Percentiles rank a stretch among this genome's conserved stretches.
Evolutionary conservation across 208 protist species (phyloP).

Genomic region (Naegleria fowleri): DNA sequence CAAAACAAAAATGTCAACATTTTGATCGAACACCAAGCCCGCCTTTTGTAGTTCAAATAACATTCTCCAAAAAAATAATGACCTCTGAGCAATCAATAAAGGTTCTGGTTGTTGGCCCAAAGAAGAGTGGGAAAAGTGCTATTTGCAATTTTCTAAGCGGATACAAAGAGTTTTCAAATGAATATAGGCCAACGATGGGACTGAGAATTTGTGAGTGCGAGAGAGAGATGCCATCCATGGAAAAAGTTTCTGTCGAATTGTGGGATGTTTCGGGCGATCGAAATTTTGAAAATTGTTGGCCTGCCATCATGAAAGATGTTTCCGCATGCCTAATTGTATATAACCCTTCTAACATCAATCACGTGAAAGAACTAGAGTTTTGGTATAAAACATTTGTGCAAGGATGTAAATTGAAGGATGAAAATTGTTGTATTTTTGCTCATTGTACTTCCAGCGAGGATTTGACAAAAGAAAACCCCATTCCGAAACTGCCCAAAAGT

Average conservation of each 20-base stretch:
- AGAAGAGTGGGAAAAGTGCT: constrained; percentile 69
- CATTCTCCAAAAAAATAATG: neutral
- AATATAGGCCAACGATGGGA: constrained; percentile 71
- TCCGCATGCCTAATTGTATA: constrained; percentile 78
- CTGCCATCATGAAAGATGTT: constrained; percentile 59
- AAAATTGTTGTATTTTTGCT: neutral
- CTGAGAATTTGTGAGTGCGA: constrained; percentile 79
- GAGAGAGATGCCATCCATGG: constrained; percentile 48
- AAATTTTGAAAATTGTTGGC: constrained; percentile 73
- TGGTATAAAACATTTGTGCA: constrained; percentile 75
- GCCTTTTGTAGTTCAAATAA: too few relatives aligned
- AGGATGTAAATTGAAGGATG: neutral
- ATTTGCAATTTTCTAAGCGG: constrained; percentile 69
- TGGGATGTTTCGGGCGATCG: constrained; percentile 74
- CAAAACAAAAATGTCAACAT: too few relatives aligned
- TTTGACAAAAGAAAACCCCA: neutral
- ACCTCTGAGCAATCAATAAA: constrained; percentile 54
- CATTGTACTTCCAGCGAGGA: neutral
- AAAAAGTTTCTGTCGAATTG: constrained; percentile 59
- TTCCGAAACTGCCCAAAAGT: neutral
- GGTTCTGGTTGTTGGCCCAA: constrained; percentile 66
- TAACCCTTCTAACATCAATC: constrained; percentile 61
- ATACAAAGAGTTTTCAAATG: constrained; percentile 61
- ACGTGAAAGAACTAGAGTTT: constrained; percentile 68
- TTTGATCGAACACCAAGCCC: too few relatives aligned